phyloP scores from a whole-genome alignment of 129 eudicot genomes.

The Tagetes erecta region DNA sequence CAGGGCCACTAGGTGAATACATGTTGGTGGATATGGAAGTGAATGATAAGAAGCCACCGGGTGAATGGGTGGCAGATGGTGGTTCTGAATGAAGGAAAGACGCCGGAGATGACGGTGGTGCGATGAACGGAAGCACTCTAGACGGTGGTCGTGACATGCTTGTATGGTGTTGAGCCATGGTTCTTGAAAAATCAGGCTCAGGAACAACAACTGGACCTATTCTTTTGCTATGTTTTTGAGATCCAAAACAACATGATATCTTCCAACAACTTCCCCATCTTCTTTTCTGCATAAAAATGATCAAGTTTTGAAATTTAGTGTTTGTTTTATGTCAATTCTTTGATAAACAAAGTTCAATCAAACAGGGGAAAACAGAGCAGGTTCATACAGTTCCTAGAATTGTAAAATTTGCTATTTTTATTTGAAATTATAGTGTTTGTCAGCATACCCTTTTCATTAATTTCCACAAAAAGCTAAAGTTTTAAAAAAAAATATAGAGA shows the following conservation, averaged over 20 bases:
- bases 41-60: conserved; percentile 61
- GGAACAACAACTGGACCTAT: conserved; percentile 75
- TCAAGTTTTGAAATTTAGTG: conserved; percentile 1
- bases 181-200: conserved; percentile 45
- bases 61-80: conserved; percentile 74
- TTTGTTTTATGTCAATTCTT: background rate
- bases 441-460: background rate
- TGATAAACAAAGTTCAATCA: background rate
- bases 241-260: conserved; percentile 78
- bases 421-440: background rate
- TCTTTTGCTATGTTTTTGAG: conserved; percentile 54
- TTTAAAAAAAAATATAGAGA: background rate
- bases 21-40: conserved; percentile 62
- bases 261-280: conserved; percentile 89
- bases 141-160: conserved; percentile 50
- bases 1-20: conserved; percentile 87
- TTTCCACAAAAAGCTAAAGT: background rate
- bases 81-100: conserved; percentile 90
- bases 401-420: background rate
- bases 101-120: conserved; percentile 99
- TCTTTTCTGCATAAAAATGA: conserved; percentile 61
- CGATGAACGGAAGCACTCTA: conserved; percentile 57
- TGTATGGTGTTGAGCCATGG: conserved; percentile 40
- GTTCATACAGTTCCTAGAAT: background rate
- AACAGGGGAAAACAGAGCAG: conserved; percentile 6